phyloP scores from a whole-genome alignment of 2,329 filamentous ascomycete genomes.

The Exophiala lecanii-corni region DNA sequence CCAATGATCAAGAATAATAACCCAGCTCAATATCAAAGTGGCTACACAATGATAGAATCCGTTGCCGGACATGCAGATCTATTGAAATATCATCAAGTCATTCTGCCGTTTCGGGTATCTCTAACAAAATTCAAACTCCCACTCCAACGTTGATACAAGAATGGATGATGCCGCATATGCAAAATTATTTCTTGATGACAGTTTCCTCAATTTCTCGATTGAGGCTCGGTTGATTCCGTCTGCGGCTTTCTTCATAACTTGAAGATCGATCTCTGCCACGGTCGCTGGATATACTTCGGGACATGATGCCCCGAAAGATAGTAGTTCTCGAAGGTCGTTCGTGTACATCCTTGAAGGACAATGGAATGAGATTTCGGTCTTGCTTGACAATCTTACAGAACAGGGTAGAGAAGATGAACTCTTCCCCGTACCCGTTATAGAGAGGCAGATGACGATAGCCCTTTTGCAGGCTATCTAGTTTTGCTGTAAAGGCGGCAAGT shows the following conservation, averaged over 20 bases:
- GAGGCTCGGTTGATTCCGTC: constrained; percentile 12
- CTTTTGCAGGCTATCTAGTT: constrained; percentile 81
- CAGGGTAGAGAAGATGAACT: constrained; percentile 89
- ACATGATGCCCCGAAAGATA: constrained; percentile 21
- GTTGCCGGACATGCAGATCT: constrained; percentile 25
- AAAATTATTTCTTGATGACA: constrained; percentile 13
- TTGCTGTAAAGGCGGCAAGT: constrained; percentile 86
- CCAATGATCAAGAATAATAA: not conserved
- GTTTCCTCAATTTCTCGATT: constrained; percentile 22
- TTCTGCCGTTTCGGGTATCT: constrained; percentile 25
- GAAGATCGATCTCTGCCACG: constrained; percentile 22
- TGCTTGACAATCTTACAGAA: constrained; percentile 79
- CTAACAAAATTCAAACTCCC: constrained; percentile 19
- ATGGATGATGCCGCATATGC: constrained; percentile 5
- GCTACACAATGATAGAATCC: constrained; percentile 17
- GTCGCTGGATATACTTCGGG: constrained; percentile 22
- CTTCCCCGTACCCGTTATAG: constrained; percentile 81
- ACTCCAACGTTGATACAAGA: constrained; percentile 18
- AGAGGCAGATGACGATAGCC: constrained; percentile 91
- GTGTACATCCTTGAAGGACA: constrained; percentile 18
- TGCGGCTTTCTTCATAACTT: constrained; percentile 19
- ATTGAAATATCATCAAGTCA: constrained; percentile 22
- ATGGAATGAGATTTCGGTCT: constrained; percentile 40
- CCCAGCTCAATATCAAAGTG: not conserved
- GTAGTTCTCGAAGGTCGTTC: constrained; percentile 18